Base-by-base conservation (phyloP, 805 yeast genomes). In the Pichia nakasei region DNA sequence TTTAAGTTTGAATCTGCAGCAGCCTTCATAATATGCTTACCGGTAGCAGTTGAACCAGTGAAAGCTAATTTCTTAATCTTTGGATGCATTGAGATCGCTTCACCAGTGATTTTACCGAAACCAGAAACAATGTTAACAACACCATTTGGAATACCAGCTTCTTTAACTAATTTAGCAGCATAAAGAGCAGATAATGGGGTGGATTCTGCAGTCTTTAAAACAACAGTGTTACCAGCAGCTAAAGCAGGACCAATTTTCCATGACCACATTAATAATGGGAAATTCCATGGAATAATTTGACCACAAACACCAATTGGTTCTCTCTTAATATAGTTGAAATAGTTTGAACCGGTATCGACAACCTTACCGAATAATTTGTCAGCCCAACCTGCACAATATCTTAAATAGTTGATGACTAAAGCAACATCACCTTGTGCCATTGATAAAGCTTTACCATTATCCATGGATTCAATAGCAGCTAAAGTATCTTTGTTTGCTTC, bases 291-390 rank as follows among this genome's bases (percentile, higher is more conserved):
- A 53, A 89, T 88, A 60, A 89, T 85, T 66, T 86, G 95, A 47
- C 95, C 97, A 64, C 95, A 86, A 38, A 89, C 96, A 62, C 96
- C 97, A 57, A 85, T 70, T 47, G 97, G 96, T 67, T 88, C 95
- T 65, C 83, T 82, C 64, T 80, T 78, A 52, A 91, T 81, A 68
- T 82, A 86, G 49, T 77, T 76, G 63, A 88, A 78, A 65, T 85
- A 85, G 40, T 78, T 68, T 46, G 66, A 63, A 49, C 89, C 91
- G 40, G 94, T 80, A 63, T 85, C 85, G 46, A 85, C 74, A 46
- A 80, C 65, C 52, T 78, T 73, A 55, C 96, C 96, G 52, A 72
- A 75, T 52, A 85, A 67, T 71, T 89, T 88, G 68, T 87, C 96
- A 57, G 95, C 86, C 78, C 79, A 85, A 51, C 96, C 96, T 46